Evolutionary conservation across 2,329 filamentous ascomycete species (phyloP).

Genomic region (Colletotrichum ledebouriae): DNA sequence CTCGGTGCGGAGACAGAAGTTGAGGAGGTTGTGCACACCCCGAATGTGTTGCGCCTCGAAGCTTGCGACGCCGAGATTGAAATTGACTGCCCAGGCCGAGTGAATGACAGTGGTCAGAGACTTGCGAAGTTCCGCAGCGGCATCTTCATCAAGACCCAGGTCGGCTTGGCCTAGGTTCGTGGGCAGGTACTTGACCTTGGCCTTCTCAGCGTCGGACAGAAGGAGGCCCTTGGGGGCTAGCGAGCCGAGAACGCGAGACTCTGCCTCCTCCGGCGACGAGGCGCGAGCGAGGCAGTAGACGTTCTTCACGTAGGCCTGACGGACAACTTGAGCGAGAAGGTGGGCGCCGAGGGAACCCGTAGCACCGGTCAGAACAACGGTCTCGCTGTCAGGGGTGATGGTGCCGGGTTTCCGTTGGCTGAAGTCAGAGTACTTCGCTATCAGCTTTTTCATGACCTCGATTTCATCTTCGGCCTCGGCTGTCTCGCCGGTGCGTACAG

Average conservation of each 20-base stretch:
- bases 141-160: slow-evolving; percentile 54
- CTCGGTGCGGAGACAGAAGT: slow-evolving; percentile 53
- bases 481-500: slow-evolving; percentile 43
- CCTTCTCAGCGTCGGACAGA: slow-evolving; percentile 51
- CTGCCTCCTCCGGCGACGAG: slow-evolving; percentile 49
- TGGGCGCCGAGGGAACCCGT: slow-evolving; percentile 74
- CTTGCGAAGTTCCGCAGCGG: slow-evolving; percentile 47
- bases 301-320: slow-evolving; percentile 66
- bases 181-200: slow-evolving; percentile 55
- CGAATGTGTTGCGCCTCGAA: slow-evolving; percentile 62
- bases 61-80: slow-evolving; percentile 62
- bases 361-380: slow-evolving; percentile 67
- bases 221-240: slow-evolving; percentile 52
- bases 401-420: slow-evolving; percentile 44
- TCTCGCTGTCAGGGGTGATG: slow-evolving; percentile 47
- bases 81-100: slow-evolving; percentile 68
- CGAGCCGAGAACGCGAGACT: slow-evolving; percentile 48
- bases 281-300: slow-evolving; percentile 66
- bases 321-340: slow-evolving; percentile 68
- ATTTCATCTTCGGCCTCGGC: slow-evolving; percentile 46
- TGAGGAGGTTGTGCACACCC: slow-evolving; percentile 60
- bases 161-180: slow-evolving; percentile 56
- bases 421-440: slow-evolving; percentile 56
- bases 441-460: slow-evolving; percentile 50
- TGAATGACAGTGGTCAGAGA: slow-evolving; percentile 61